These are phyloP conservation scores for Crithidia mellificae DNA, from an alignment of 208 protist species.

Conservation along the genomic window DNA sequence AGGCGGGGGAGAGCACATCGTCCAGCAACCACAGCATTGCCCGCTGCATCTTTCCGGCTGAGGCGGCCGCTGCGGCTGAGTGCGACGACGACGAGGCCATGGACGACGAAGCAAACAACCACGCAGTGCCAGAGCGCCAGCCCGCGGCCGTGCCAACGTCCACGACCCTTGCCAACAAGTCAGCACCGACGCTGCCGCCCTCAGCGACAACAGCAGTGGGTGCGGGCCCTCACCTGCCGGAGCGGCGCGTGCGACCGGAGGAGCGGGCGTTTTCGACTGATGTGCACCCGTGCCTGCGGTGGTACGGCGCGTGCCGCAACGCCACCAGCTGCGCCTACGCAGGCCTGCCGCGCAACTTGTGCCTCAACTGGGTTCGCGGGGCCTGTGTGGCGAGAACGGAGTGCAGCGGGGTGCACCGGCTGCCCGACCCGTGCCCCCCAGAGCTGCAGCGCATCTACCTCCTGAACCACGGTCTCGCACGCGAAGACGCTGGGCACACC, in stretches of 20 bases:
- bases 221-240: too few species aligned
- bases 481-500: constrained; percentile 13
- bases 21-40: constrained; percentile 22
- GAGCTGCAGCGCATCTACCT: constrained; percentile 57
- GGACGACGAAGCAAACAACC: too few species aligned
- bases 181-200: neutral
- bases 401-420: constrained; percentile 73
- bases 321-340: constrained; percentile 64
- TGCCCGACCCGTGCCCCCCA: constrained; percentile 59
- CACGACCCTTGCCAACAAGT: too few species aligned
- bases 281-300: constrained; percentile 73
- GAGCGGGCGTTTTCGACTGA: constrained; percentile 40
- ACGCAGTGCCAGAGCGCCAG: too few species aligned
- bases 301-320: constrained; percentile 76
- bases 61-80: neutral
- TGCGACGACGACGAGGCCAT: neutral
- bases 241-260: constrained; percentile 26
- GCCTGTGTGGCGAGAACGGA: constrained; percentile 46
- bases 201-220: neutral
- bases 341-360: constrained; percentile 63
- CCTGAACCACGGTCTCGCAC: constrained; percentile 59
- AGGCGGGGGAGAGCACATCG: neutral
- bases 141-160: too few species aligned
- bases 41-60: constrained; percentile 33
- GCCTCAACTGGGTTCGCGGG: constrained; percentile 75